Conservation (phyloP, 768 basidiomycete genomes). For the Favolaschia claudopus region DNA sequence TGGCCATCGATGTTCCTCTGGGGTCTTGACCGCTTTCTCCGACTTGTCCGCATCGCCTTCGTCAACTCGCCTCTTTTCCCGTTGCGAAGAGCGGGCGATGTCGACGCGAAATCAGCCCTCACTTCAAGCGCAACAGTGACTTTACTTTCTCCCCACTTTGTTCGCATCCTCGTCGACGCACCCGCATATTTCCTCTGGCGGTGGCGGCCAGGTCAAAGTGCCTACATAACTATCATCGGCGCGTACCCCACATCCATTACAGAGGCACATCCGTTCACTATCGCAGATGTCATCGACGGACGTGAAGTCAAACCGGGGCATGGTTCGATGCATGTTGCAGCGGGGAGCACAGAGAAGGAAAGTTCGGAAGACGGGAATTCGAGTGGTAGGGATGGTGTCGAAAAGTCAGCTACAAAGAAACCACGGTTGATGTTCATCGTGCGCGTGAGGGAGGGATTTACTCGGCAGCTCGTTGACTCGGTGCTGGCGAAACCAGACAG, state of each 20-base stretch:
- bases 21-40: constrained; percentile 61
- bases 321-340: not conserved
- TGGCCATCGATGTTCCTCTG: constrained; percentile 63
- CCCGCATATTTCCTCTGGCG: constrained; percentile 51
- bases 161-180: constrained; percentile 54
- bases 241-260: constrained; percentile 51
- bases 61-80: constrained; percentile 47
- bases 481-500: constrained; percentile 28
- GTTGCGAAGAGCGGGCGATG: constrained; percentile 26
- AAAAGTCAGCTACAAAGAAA: constrained; percentile 41
- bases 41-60: constrained; percentile 50
- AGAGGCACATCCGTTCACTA: constrained; percentile 71
- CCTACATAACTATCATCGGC: constrained; percentile 57
- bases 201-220: constrained; percentile 62
- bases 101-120: too few relatives aligned
- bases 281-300: constrained; percentile 49
- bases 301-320: not conserved
- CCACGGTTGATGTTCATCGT: constrained; percentile 59
- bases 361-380: not conserved
- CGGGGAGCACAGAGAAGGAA: not conserved
- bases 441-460: constrained; percentile 67
- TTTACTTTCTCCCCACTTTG: constrained; percentile 51
- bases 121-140: constrained; percentile 48
- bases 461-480: constrained; percentile 50
- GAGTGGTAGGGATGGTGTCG: not conserved